phyloP scores from a whole-genome alignment of 331 rosid genomes.

The Malus hybrid region DNA sequence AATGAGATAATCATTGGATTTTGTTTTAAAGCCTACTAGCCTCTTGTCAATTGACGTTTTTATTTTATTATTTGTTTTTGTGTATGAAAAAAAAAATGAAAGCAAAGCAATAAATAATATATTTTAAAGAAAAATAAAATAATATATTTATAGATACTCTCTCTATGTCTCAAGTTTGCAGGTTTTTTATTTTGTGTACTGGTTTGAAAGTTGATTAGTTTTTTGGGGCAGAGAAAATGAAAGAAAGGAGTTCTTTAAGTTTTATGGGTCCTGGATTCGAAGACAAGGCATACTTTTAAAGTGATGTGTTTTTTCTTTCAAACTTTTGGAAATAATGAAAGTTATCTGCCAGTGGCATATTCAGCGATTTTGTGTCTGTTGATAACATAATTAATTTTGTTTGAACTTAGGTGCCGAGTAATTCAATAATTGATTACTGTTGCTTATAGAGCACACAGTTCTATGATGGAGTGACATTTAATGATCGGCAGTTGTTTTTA shows the following conservation, averaged over 20 bases:
- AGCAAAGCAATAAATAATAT: no score
- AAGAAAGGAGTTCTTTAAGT: background rate
- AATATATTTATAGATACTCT: background rate
- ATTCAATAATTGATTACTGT: background rate
- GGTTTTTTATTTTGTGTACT: background rate
- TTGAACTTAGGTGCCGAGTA: background rate
- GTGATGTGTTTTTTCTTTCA: background rate
- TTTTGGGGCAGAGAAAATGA: background rate
- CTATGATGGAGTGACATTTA: background rate
- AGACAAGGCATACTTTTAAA: background rate
- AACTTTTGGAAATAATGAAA: background rate
- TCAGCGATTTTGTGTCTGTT: background rate
- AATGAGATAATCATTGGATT: background rate
- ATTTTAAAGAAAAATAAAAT: no score
- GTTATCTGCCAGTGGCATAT: background rate
- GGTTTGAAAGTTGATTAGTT: background rate
- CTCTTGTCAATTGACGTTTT: no score
- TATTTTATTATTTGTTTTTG: no score
- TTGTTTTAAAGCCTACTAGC: background rate
- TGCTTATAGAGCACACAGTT: background rate
- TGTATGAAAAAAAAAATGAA: no score
- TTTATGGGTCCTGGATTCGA: background rate
- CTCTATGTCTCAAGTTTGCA: background rate
- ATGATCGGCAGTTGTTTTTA: background rate
- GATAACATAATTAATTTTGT: background rate